Evolutionary conservation across 2,329 filamentous ascomycete genomes (phyloP).

Genomic region (Fusarium drepaniforme): DNA sequence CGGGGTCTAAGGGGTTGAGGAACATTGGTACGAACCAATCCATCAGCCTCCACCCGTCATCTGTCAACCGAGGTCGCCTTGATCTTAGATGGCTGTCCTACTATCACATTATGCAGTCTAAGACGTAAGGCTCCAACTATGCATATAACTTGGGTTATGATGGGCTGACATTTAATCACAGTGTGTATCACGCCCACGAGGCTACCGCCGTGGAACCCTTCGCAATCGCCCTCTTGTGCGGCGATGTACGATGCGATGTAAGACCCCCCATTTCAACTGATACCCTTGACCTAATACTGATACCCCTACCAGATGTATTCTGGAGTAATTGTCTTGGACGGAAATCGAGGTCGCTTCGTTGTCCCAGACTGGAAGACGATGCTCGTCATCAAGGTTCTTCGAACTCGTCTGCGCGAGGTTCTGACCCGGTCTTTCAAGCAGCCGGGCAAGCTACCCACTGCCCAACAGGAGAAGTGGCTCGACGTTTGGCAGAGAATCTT

Average conservation of each 20-base stretch:
- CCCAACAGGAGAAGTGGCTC: constrained; percentile 79
- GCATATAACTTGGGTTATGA: not conserved
- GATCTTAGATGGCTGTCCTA: constrained; percentile 89
- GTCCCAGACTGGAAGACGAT: constrained; percentile 91
- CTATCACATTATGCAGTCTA: constrained; percentile 97
- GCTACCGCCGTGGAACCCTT: constrained; percentile 86
- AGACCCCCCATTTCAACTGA: constrained; percentile 40
- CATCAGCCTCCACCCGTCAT: constrained; percentile 88
- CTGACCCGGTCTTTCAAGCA: constrained; percentile 78
- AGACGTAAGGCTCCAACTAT: constrained; percentile 66
- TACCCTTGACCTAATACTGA: not conserved
- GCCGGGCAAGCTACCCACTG: constrained; percentile 71
- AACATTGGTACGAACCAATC: constrained; percentile 94
- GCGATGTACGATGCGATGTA: constrained; percentile 89
- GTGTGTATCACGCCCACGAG: constrained; percentile 90
- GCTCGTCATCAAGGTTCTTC: constrained; percentile 87
- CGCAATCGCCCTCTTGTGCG: constrained; percentile 85
- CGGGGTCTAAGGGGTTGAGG: constrained; percentile 79
- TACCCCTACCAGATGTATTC: constrained; percentile 76
- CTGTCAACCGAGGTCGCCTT: constrained; percentile 82
- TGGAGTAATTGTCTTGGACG: constrained; percentile 88
- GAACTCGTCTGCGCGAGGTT: constrained; percentile 80
- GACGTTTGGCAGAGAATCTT: constrained; percentile 81
- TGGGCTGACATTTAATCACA: constrained; percentile 49
- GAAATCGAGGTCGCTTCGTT: constrained; percentile 86